These are phyloP conservation scores for Trametes cinnabarina DNA, from an alignment of 768 basidiomycete species.

Conservation along the genomic window DNA sequence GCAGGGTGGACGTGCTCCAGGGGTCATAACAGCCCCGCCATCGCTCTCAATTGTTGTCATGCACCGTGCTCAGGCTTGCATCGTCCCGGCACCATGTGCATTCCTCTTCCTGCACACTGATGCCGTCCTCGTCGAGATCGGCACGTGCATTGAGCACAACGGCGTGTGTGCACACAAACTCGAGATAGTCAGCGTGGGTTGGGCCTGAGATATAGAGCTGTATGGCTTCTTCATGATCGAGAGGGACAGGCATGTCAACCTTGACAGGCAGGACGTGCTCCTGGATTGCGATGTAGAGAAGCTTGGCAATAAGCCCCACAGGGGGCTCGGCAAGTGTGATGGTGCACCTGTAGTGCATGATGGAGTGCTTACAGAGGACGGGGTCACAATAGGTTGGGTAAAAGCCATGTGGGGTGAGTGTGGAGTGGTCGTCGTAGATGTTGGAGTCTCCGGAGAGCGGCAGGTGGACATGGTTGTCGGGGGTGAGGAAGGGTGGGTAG, in stretches of 20 bases:
- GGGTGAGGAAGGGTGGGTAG: slow-evolving; percentile 59
- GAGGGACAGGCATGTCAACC: slow-evolving; percentile 22
- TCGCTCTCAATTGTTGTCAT: slow-evolving; percentile 61
- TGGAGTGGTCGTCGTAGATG: slow-evolving; percentile 18
- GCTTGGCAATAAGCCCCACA: slow-evolving; percentile 54
- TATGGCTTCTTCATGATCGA: slow-evolving; percentile 32
- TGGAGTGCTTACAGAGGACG: slow-evolving; percentile 3
- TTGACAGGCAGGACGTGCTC: slow-evolving; percentile 41
- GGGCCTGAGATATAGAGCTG: slow-evolving; percentile 32
- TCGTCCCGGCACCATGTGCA: slow-evolving; percentile 22
- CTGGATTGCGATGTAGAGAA: slow-evolving; percentile 59
- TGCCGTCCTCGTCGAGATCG: slow-evolving; percentile 26
- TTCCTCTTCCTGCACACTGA: slow-evolving; percentile 24
- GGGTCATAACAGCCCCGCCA: slow-evolving; percentile 45
- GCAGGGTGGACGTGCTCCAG: slow-evolving; percentile 25
- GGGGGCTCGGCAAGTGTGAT: slow-evolving; percentile 40
- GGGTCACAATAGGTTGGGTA: slow-evolving; percentile 46
- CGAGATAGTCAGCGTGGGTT: slow-evolving; percentile 58
- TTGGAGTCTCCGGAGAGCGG: slow-evolving; percentile 36
- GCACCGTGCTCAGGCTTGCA: slow-evolving; percentile 37
- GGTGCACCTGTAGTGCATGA: slow-evolving; percentile 22
- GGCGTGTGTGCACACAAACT: slow-evolving; percentile 42
- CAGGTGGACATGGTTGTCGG: slow-evolving; percentile 57
- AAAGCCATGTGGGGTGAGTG: slow-evolving; percentile 40
- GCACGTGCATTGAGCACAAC: slow-evolving; percentile 30